Conservation (phyloP, 371 early-diverging fungal species). For the Apophysomyces ossiformis region DNA sequence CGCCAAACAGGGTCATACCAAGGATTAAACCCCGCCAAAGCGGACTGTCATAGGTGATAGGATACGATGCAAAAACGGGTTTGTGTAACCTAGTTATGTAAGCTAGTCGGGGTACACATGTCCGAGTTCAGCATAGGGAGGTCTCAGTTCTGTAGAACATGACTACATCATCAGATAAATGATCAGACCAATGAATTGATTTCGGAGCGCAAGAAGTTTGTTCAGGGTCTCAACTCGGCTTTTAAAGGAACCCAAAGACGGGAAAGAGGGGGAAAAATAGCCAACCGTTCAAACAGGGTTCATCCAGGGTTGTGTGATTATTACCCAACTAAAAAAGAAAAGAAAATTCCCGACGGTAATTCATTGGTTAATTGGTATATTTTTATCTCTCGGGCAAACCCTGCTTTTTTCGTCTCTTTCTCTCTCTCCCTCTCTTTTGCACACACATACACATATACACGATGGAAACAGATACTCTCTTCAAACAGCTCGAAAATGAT, state of each 20-base stretch:
- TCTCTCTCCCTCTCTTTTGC: not conserved
- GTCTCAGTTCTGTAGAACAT: not conserved
- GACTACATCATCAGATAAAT: constrained; percentile 1
- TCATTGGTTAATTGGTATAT: not conserved
- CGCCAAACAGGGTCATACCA: no score
- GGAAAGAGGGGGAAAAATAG: no score
- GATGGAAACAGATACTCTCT: constrained; percentile 31
- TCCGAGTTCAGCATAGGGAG: no score
- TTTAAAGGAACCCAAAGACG: not conserved
- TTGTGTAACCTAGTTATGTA: no score
- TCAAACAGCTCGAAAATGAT: constrained; percentile 31
- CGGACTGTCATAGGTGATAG: no score
- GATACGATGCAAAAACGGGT: no score
- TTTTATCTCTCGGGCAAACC: no score
- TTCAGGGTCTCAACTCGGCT: constrained; percentile 10
- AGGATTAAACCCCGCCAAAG: no score
- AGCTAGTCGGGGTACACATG: no score
- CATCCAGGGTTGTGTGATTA: not conserved
- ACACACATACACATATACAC: not conserved
- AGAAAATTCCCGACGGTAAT: constrained; percentile 8
- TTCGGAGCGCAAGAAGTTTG: not conserved
- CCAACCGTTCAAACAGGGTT: constrained; percentile 2
- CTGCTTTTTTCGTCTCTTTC: not conserved
- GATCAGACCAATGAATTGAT: not conserved
- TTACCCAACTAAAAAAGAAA: not conserved